Conservation (phyloP, 768 basidiomycete genomes). For the Leccinum fibrillosum region DNA sequence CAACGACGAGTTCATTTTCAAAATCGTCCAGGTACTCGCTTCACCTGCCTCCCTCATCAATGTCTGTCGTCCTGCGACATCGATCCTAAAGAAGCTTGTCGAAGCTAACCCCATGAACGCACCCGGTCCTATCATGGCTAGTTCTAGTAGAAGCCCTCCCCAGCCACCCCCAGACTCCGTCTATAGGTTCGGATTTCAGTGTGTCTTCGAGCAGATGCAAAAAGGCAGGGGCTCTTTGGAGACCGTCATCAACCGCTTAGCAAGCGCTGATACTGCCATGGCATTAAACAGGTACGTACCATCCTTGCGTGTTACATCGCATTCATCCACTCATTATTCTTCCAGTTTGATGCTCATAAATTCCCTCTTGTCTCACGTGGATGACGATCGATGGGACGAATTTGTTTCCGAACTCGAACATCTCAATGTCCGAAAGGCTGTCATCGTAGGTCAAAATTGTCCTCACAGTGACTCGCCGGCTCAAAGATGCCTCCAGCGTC, state of each 20-base stretch:
- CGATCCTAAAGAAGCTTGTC: constrained; percentile 85
- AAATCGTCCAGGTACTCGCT: constrained; percentile 74
- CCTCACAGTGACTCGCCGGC: neutral
- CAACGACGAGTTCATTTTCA: constrained; percentile 67
- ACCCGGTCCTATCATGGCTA: constrained; percentile 53
- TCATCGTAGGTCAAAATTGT: constrained; percentile 54
- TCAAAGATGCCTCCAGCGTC: constrained; percentile 45
- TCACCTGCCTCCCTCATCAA: constrained; percentile 79
- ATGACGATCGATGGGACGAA: constrained; percentile 72
- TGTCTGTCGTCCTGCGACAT: constrained; percentile 87
- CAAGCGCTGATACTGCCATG: constrained; percentile 83
- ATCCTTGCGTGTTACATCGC: neutral
- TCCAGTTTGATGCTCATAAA: constrained; percentile 87
- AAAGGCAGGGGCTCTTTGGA: constrained; percentile 68
- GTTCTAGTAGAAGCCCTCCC: constrained; percentile 58
- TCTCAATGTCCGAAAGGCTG: constrained; percentile 76
- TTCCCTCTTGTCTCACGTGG: constrained; percentile 77
- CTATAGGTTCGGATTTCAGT: constrained; percentile 79
- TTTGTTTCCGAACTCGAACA: constrained; percentile 73
- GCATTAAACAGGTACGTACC: constrained; percentile 66
- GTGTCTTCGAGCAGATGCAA: constrained; percentile 80
- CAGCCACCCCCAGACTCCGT: constrained; percentile 62
- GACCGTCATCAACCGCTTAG: constrained; percentile 76
- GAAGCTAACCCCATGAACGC: constrained; percentile 77
- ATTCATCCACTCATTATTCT: constrained; percentile 8